Evolutionary conservation across 306 rosid species (phyloP).

Genomic region (Ormosia emarginata): DNA sequence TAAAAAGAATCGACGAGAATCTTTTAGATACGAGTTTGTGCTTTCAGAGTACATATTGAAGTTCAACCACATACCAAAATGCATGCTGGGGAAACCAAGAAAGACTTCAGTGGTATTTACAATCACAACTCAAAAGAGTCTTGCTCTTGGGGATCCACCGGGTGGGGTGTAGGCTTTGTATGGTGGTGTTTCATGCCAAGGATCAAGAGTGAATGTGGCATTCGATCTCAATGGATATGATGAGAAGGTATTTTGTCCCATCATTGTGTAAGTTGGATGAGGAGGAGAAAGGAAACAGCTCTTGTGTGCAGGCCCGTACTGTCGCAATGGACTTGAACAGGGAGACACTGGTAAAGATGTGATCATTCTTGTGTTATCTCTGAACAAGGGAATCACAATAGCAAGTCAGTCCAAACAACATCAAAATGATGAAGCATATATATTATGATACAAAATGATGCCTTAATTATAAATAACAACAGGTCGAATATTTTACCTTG

Average conservation of each 20-base stretch:
- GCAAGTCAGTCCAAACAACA: neutral
- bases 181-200: constrained; percentile 47
- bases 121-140: constrained; percentile 52
- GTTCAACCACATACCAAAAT: constrained; percentile 22
- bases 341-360: constrained; percentile 91
- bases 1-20: constrained; percentile 8
- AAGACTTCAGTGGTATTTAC: constrained; percentile 45
- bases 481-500: constrained; percentile 27
- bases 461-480: neutral
- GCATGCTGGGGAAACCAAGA: constrained; percentile 34
- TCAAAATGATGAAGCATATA: neutral
- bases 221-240: constrained; percentile 57
- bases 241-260: constrained; percentile 49
- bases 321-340: constrained; percentile 83
- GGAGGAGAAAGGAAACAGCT: constrained; percentile 82
- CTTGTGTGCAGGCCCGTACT: constrained; percentile 49
- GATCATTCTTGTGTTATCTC: constrained; percentile 64
- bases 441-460: neutral
- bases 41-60: constrained; percentile 12
- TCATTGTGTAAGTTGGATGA: constrained; percentile 50
- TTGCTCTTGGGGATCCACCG: constrained; percentile 72
- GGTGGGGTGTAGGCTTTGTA: constrained; percentile 54
- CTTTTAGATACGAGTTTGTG: constrained; percentile 7
- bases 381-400: constrained; percentile 30
- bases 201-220: constrained; percentile 49